Evolutionary conservation across 2,329 filamentous ascomycete species (phyloP).

Genomic region (Ophiocordyceps camponoti-saundersi): DNA sequence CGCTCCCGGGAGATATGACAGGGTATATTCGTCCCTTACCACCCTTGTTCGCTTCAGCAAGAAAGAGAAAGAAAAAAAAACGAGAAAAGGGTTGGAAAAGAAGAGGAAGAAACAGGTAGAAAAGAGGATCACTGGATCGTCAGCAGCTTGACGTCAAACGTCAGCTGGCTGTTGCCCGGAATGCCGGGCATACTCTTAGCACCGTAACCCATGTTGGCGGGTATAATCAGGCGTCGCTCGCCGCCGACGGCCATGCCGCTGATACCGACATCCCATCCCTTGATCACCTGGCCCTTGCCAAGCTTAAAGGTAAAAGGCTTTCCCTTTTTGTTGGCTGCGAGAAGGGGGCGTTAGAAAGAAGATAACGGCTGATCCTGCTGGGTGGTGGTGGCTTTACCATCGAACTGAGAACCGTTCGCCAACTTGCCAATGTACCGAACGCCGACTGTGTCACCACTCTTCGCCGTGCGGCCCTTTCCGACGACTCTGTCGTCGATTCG

Average conservation of each 20-base stretch:
- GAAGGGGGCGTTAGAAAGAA: not conserved
- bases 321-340: constrained; percentile 88
- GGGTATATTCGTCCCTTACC: not conserved
- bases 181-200: constrained; percentile 70
- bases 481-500: constrained; percentile 91
- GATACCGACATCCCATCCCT: constrained; percentile 95
- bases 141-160: constrained; percentile 80
- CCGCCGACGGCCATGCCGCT: constrained; percentile 84
- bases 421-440: constrained; percentile 99
- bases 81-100: not conserved
- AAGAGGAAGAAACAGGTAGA: not conserved
- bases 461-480: constrained; percentile 67
- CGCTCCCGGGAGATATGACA: not conserved
- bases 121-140: constrained; percentile 56
- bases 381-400: constrained; percentile 50
- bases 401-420: constrained; percentile 85
- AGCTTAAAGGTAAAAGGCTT: constrained; percentile 95
- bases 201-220: constrained; percentile 77
- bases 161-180: constrained; percentile 75
- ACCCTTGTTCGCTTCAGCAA: not conserved
- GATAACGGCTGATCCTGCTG: not conserved
- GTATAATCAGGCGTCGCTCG: constrained; percentile 85
- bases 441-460: constrained; percentile 78
- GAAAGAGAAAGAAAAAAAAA: not conserved
- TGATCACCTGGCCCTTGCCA: constrained; percentile 89